phyloP scores from a whole-genome alignment of 2,329 filamentous ascomycete species.

The Graphiopsis chlorocephala region DNA sequence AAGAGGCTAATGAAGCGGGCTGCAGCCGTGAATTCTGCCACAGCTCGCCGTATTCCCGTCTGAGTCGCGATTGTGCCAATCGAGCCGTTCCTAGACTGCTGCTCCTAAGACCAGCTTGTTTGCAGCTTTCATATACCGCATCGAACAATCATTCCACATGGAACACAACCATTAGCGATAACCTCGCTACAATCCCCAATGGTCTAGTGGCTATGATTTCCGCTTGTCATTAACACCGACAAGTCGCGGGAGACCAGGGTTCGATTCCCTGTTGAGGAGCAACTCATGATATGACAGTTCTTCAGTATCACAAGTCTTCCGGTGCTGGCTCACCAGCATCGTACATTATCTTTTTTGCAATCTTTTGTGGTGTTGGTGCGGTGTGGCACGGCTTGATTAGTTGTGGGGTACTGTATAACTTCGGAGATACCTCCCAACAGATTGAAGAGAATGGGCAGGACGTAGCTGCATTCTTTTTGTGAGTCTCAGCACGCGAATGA shows the following conservation, averaged over 20 bases:
- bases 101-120: not conserved
- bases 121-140: not conserved
- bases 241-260: conserved; percentile 15
- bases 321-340: conserved; percentile 12
- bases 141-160: not conserved
- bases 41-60: no score
- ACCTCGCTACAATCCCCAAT: conserved; percentile 4
- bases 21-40: no score
- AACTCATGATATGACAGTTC: conserved; percentile 13
- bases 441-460: no score
- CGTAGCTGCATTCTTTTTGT: not conserved
- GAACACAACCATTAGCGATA: conserved; percentile 4
- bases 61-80: no score
- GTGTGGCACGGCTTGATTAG: not conserved
- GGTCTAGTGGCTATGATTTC: conserved; percentile 12
- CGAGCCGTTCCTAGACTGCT: no score
- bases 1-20: no score
- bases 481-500: not conserved
- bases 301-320: conserved; percentile 12
- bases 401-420: not conserved
- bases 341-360: not conserved
- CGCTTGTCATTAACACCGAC: conserved; percentile 5
- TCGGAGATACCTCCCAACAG: no score
- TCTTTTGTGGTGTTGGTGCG: not conserved
- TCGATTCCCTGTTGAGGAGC: conserved; percentile 16